These are phyloP conservation scores for Colletotrichum theobromicola DNA, from an alignment of 2,329 filamentous ascomycete genomes.

Conservation along the genomic window DNA sequence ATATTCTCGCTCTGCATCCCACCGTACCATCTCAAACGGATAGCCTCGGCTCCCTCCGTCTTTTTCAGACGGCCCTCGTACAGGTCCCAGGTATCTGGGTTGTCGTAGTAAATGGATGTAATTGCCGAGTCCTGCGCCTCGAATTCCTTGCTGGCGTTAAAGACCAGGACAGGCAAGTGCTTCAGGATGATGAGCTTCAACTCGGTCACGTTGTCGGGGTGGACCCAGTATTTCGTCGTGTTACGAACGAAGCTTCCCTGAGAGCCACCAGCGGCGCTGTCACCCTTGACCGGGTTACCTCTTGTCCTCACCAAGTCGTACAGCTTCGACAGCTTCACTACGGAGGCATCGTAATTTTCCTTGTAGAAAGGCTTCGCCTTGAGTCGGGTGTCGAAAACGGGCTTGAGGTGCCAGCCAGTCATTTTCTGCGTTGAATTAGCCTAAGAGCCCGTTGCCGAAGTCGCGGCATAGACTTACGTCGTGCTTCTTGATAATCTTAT, in stretches of 20 bases:
- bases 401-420: constrained; percentile 90
- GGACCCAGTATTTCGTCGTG: constrained; percentile 99
- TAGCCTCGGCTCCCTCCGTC: constrained; percentile 95
- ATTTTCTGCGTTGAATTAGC: constrained; percentile 69
- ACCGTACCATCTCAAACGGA: constrained; percentile 96
- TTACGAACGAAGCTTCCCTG: constrained; percentile 97
- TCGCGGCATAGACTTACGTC: constrained; percentile 65
- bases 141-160: constrained; percentile 97
- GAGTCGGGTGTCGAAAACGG: constrained; percentile 92
- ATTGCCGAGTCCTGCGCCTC: constrained; percentile 90
- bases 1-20: constrained; percentile 95
- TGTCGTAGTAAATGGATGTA: constrained; percentile 98
- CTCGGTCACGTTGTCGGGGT: constrained; percentile 97
- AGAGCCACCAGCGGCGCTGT: constrained; percentile 86
- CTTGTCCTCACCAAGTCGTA: constrained; percentile 95
- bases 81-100: constrained; percentile 89
- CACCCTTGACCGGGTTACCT: constrained; percentile 90
- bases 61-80: constrained; percentile 96
- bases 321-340: constrained; percentile 91
- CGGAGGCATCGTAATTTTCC: constrained; percentile 96
- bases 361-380: constrained; percentile 99
- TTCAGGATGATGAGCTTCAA: constrained; percentile 97
- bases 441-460: neutral
- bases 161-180: constrained; percentile 94
- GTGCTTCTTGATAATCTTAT: constrained; percentile 99